A percentile compares a stretch with the other conserved stretches of the same genome.
Conservation (phyloP, 2,329 filamentous ascomycete species). For the Monosporascus ibericus region DNA sequence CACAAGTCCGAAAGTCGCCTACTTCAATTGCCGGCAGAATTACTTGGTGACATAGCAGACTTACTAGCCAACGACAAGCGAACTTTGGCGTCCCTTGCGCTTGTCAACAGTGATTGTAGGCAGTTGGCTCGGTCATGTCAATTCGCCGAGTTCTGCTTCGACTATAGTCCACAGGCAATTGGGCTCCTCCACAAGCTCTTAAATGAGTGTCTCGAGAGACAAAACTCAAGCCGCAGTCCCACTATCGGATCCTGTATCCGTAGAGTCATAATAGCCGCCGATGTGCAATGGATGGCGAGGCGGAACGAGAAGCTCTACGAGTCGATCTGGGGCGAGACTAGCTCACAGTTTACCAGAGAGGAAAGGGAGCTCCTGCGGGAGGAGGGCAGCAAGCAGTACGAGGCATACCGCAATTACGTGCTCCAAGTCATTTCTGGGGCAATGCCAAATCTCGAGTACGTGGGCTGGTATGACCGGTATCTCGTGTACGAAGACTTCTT, state of each 20-base stretch:
- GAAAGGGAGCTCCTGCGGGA: no score
- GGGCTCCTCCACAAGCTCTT: not conserved
- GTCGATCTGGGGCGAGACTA: not conserved
- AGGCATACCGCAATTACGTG: not conserved
- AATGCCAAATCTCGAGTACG: not conserved
- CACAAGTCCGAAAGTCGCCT: not conserved
- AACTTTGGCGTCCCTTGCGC: constrained; percentile 1
- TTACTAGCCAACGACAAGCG: constrained; percentile 1
- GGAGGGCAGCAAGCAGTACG: not conserved
- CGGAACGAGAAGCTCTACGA: not conserved
- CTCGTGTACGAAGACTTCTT: not conserved
- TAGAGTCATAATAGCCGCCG: not conserved
- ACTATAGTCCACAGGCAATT: not conserved
- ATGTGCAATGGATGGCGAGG: not conserved
- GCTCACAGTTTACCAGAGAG: no score
- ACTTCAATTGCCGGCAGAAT: constrained; percentile 1
- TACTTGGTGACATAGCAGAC: not conserved
- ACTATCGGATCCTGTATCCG: not conserved
- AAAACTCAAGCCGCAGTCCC: not conserved
- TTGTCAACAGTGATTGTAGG: constrained; percentile 3
- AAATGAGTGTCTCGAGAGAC: not conserved
- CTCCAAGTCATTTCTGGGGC: not conserved
- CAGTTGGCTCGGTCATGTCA: constrained; percentile 7
- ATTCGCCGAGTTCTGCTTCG: constrained; percentile 2
- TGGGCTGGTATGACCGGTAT: not conserved